Base-by-base conservation (phyloP, 2,329 filamentous ascomycete genomes). In the Clarireedia hainanense region DNA sequence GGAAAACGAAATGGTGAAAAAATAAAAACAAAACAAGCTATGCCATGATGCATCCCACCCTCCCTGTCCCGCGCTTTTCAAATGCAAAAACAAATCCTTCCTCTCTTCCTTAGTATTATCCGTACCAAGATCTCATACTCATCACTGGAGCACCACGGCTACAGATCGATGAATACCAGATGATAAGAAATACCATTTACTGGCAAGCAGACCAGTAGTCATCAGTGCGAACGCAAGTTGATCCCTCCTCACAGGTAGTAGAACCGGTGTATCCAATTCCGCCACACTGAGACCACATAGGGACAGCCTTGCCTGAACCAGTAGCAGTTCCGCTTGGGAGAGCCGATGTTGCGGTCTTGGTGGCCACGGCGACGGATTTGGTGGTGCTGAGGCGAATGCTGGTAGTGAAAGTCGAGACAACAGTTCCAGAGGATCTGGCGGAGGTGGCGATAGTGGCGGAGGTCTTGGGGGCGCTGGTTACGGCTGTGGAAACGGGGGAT, bases 281-380 rank as follows among this genome's bases (percentile, higher is more conserved):
- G 48, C 64, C 64, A 42, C 64, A 66, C 47, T 65, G 63, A 17
- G 47, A 40, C 46, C 58, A 66, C 26, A 43, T 57, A 6, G 20
- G 17, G 34, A 58, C 50, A 6, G 50, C 34, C 26, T 43, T 30
- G 6, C 27, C 15, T 6, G 55, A 39, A 17, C 36, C 1, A 7
- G 46, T 45, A 12, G 52, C 48, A 3, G 2, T 24, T 40, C 40
- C 26, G n/a, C 15, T n/a, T 7, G 37, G 26, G 12, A 47, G 26
- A 24, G 6, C 14, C 3, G 23, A 30, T 6, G 43, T 40, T 6
- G 30, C 17, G 12, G 52, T 30, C 5, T n/a, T 24, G 15, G 37
- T 24, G 6, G 20, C 26, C 14, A 24, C 26, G n/a, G 47, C 15
- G 6, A 34, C 50, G 20, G 46, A 27, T 4, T 17, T 34, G 9